These are phyloP conservation scores for Calonectria fujianensis DNA, from an alignment of 2,329 filamentous ascomycete species.

Conservation along the genomic window DNA sequence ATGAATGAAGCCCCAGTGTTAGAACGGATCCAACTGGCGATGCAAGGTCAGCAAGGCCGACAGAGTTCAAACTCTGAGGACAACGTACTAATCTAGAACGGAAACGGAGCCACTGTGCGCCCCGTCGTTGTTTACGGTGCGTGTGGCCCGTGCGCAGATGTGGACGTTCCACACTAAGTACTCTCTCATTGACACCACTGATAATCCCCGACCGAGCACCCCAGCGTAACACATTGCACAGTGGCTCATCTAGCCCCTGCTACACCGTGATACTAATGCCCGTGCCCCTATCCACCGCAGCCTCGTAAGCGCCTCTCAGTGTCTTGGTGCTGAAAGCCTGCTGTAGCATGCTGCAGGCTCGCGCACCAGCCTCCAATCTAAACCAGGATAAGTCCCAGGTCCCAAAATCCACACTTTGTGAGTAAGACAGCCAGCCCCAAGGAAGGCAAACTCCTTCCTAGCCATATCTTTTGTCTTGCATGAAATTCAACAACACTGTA, in stretches of 20 bases:
- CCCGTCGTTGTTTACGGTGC: background rate
- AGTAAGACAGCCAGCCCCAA: conserved; percentile 14
- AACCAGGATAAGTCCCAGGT: conserved; percentile 4
- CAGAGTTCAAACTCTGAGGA: conserved; percentile 2
- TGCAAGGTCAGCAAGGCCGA: conserved; percentile 20
- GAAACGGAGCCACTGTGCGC: conserved; percentile 31
- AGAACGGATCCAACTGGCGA: background rate
- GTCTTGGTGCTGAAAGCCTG: background rate
- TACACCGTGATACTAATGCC: background rate
- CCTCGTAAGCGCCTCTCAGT: background rate
- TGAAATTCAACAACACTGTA: background rate
- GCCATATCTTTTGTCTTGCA: conserved; percentile 27
- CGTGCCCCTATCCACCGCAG: conserved; percentile 12
- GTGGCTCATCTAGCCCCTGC: background rate
- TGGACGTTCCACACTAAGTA: conserved; percentile 26
- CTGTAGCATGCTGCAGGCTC: conserved; percentile 7
- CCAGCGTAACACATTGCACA: background rate
- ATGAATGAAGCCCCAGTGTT: conserved; percentile 6
- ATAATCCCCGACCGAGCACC: conserved; percentile 2
- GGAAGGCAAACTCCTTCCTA: conserved; percentile 28
- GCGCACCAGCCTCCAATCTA: conserved; percentile 6
- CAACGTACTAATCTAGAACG: conserved; percentile 9
- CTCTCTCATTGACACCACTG: conserved; percentile 17
- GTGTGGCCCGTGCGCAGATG: conserved; percentile 22
- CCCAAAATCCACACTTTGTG: conserved; percentile 6